Conservation (phyloP, 116 monocot genomes). For the Cymodocea nodosa region DNA sequence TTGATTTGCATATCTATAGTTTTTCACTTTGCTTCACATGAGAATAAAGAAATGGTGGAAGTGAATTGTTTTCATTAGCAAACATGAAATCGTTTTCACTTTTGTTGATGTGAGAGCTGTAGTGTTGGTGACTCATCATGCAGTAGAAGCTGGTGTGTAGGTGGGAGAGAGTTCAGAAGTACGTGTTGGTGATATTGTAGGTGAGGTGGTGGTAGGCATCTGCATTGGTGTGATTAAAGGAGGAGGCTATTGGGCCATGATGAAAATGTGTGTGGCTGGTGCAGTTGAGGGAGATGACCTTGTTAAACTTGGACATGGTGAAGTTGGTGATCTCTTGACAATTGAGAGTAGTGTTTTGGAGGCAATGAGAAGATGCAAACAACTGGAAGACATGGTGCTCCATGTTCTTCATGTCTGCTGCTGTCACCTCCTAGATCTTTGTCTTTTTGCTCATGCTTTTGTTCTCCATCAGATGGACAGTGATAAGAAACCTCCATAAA, state of each 20-base stretch:
- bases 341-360: conserved; percentile 8
- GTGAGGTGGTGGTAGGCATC: background rate
- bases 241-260: conserved; percentile 21
- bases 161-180: too few relatives aligned
- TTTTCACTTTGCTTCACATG: too few relatives aligned
- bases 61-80: too few relatives aligned
- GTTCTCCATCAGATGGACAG: conserved; percentile 41
- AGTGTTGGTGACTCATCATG: too few relatives aligned
- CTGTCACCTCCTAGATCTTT: conserved; percentile 56
- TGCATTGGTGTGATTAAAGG: background rate
- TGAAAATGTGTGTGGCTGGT: conserved; percentile 86
- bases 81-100: too few relatives aligned
- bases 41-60: too few relatives aligned
- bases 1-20: background rate
- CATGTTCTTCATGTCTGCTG: conserved; percentile 52
- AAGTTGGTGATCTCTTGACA: conserved; percentile 54
- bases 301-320: conserved; percentile 58
- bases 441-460: conserved; percentile 42
- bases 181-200: too few relatives aligned
- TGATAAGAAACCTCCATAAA: background rate
- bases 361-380: conserved; percentile 7
- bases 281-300: conserved; percentile 53
- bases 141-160: too few relatives aligned
- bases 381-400: conserved; percentile 58
- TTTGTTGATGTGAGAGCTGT: too few relatives aligned